Conservation (phyloP, 1,284 basidiomycete species). For the Serendipita sp. region DNA sequence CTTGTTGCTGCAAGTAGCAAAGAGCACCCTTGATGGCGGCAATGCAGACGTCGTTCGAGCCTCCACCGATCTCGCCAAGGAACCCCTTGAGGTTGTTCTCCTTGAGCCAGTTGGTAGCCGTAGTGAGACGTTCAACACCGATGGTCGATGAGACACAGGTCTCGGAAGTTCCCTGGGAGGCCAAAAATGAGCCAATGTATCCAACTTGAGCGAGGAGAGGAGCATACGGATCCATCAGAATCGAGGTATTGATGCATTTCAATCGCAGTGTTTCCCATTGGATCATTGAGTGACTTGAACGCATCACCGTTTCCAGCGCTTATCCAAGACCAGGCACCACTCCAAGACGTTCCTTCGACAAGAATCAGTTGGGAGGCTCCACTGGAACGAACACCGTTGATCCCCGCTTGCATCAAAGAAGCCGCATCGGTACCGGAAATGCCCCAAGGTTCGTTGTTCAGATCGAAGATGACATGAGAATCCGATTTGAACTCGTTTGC, state of each 20-base stretch:
- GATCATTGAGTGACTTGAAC: slow-evolving; percentile 6
- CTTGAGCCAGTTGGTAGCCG: neutral
- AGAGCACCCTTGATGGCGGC: neutral
- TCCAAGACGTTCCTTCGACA: slow-evolving; percentile 8
- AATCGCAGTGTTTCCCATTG: neutral
- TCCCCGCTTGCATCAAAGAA: slow-evolving; percentile 8
- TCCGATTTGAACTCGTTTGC: slow-evolving; percentile 4
- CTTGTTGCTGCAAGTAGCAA: neutral
- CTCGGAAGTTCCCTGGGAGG: slow-evolving; percentile 35
- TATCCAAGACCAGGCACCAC: slow-evolving; percentile 8
- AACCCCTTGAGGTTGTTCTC: neutral
- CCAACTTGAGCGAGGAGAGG: slow-evolving; percentile 35
- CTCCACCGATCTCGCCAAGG: neutral
- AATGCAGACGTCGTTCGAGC: neutral
- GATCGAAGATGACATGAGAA: slow-evolving; percentile 7
- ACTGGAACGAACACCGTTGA: neutral
- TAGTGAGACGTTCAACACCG: slow-evolving; percentile 31
- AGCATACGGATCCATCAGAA: slow-evolving; percentile 24
- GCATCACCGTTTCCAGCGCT: slow-evolving; percentile 5
- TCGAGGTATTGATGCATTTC: slow-evolving; percentile 7
- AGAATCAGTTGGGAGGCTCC: slow-evolving; percentile 7
- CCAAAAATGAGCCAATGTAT: slow-evolving; percentile 47
- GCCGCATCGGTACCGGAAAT: neutral
- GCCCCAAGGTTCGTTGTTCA: slow-evolving; percentile 7
- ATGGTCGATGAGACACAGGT: slow-evolving; percentile 47